Evolutionary conservation across 768 basidiomycete genomes (phyloP).

Genomic region (Collybiopsis confluens): DNA sequence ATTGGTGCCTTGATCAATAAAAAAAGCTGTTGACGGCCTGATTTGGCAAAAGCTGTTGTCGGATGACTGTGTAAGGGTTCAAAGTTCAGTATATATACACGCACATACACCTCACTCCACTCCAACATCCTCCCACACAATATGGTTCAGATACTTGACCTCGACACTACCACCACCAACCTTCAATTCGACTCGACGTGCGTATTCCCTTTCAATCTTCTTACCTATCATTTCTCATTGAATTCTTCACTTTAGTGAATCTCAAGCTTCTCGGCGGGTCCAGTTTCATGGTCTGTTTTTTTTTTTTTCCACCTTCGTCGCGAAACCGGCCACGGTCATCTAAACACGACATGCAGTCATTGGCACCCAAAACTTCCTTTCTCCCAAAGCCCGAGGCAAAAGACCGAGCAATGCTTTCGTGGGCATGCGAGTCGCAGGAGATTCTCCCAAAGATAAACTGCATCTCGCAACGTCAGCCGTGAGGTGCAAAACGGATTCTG

Average conservation of each 20-base stretch:
- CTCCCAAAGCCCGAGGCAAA: constrained; percentile 2
- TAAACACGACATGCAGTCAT: not conserved
- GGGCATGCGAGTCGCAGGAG: constrained; percentile 3
- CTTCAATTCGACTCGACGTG: not conserved
- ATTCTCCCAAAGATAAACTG: not conserved
- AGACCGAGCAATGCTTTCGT: constrained; percentile 4
- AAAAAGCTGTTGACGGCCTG: not conserved
- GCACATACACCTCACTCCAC: not conserved
- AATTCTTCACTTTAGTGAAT: not conserved
- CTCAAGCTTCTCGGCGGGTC: not conserved
- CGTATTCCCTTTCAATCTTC: not conserved
- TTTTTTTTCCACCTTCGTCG: too few relatives aligned
- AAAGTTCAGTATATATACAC: too few relatives aligned
- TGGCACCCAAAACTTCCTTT: constrained; percentile 1
- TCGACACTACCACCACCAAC: not conserved
- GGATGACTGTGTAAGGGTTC: too few relatives aligned
- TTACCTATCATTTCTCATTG: not conserved
- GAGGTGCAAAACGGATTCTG: constrained; percentile 1
- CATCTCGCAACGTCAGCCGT: constrained; percentile 4
- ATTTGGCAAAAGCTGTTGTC: too few relatives aligned
- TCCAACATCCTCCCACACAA: not conserved
- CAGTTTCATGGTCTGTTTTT: constrained; percentile 4
- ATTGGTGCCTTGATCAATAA: constrained; percentile 1
- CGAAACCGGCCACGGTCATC: too few relatives aligned
- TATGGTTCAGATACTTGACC: constrained; percentile 5